Conservation (phyloP, 441 rosid species). For the Dalechampia spathulata region DNA sequence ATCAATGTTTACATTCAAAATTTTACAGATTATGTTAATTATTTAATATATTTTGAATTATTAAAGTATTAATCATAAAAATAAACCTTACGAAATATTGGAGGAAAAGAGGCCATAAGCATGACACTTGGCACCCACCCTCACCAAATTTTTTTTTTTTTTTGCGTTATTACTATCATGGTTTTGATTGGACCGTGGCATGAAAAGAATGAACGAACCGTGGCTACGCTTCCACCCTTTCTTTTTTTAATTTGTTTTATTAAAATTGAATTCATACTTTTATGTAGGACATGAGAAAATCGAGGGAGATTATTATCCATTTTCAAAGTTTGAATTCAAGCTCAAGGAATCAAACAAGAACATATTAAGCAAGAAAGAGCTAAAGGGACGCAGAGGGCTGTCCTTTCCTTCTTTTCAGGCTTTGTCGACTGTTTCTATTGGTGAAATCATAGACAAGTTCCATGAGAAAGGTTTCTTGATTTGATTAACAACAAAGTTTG, state of each 20-base stretch:
- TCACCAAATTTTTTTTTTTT: neutral
- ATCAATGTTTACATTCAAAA: too few species aligned
- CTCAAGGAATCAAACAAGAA: conserved; percentile 1
- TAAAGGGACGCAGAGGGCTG: conserved; percentile 26
- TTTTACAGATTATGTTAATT: too few species aligned
- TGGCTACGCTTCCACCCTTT: conserved; percentile 1
- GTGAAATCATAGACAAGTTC: conserved; percentile 16
- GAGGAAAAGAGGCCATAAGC: neutral
- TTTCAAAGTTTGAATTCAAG: conserved; percentile 16
- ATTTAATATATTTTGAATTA: too few species aligned
- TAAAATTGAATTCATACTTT: conserved; percentile 1
- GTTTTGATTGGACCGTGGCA: too few species aligned
- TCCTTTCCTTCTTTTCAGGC: neutral
- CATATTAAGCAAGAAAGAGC: neutral
- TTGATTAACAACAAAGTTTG: neutral
- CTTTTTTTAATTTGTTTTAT: too few species aligned
- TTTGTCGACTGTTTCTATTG: conserved; percentile 23
- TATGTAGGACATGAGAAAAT: conserved; percentile 29
- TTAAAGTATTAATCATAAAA: too few species aligned
- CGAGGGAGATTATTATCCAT: conserved; percentile 25
- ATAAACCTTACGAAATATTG: too few species aligned
- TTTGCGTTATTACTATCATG: too few species aligned
- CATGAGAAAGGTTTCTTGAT: conserved; percentile 12
- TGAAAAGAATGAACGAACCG: conserved; percentile 6
- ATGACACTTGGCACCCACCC: conserved; percentile 21